phyloP scores from a whole-genome alignment of 495 filamentous ascomycete species.

The Penicillium chermesinum region DNA sequence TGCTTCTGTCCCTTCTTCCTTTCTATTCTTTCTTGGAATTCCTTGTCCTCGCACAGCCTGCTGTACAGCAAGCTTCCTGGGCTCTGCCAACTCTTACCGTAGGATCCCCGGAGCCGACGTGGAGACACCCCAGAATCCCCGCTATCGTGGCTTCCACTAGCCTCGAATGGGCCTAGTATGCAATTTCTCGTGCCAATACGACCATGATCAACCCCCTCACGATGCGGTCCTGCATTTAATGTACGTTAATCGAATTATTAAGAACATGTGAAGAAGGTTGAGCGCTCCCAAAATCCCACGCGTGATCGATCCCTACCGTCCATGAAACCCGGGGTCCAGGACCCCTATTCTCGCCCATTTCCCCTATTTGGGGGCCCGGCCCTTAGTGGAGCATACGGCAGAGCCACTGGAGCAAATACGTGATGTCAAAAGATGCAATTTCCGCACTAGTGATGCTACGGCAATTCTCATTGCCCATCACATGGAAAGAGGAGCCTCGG shows the following conservation, averaged over 20 bases:
- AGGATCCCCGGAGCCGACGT: too few species aligned
- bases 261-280: background rate
- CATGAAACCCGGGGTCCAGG: background rate
- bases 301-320: background rate
- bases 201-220: background rate
- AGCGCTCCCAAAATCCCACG: background rate
- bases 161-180: background rate
- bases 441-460: background rate
- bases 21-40: background rate
- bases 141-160: background rate
- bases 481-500: constrained; percentile 4
- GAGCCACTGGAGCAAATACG: background rate
- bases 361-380: too few species aligned
- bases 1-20: background rate
- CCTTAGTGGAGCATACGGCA: background rate
- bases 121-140: background rate
- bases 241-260: background rate
- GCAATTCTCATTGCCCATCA: background rate
- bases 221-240: background rate
- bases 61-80: background rate
- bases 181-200: background rate
- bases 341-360: background rate
- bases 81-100: too few species aligned
- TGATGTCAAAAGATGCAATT: background rate
- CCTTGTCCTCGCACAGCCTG: background rate